Evolutionary conservation across 805 yeast genomes (phyloP).

Genomic region (Candida khao-thaluensis): DNA sequence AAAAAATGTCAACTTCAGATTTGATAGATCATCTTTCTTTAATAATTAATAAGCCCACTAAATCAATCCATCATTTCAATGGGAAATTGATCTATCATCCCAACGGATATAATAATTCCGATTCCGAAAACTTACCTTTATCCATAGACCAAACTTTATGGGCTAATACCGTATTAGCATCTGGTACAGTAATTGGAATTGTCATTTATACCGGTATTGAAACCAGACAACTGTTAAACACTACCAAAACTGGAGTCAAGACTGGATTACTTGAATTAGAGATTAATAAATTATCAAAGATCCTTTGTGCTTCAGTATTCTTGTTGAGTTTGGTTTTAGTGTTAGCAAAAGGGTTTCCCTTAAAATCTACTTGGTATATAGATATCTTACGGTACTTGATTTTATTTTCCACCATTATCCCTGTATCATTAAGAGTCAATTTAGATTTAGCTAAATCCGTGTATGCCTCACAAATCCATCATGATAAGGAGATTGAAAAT

Average conservation of each 20-base stretch:
- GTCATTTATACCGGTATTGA: constrained; percentile 88
- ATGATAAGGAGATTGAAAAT: constrained; percentile 74
- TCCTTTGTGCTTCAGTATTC: constrained; percentile 84
- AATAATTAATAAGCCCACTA: constrained; percentile 82
- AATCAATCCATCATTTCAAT: constrained; percentile 74
- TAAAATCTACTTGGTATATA: constrained; percentile 72
- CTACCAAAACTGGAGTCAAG: constrained; percentile 82
- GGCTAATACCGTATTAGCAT: constrained; percentile 97
- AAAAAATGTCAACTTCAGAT: constrained; percentile 47
- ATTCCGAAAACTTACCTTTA: constrained; percentile 54
- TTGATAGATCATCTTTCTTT: constrained; percentile 48
- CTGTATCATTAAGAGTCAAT: constrained; percentile 92
- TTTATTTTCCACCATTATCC: constrained; percentile 91
- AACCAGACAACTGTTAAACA: constrained; percentile 93
- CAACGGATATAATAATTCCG: constrained; percentile 15
- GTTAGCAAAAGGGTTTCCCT: constrained; percentile 70
- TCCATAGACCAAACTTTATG: constrained; percentile 90
- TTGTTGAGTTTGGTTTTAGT: constrained; percentile 74
- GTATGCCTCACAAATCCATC: constrained; percentile 92
- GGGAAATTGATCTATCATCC: constrained; percentile 67
- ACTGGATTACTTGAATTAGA: constrained; percentile 88
- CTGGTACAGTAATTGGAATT: constrained; percentile 88
- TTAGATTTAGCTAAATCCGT: constrained; percentile 94
- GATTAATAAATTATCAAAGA: constrained; percentile 83
- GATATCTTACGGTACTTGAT: constrained; percentile 89